These are phyloP conservation scores for Phialemoniopsis sp. DNA, from an alignment of 2,329 filamentous ascomycete genomes.

Conservation along the genomic window DNA sequence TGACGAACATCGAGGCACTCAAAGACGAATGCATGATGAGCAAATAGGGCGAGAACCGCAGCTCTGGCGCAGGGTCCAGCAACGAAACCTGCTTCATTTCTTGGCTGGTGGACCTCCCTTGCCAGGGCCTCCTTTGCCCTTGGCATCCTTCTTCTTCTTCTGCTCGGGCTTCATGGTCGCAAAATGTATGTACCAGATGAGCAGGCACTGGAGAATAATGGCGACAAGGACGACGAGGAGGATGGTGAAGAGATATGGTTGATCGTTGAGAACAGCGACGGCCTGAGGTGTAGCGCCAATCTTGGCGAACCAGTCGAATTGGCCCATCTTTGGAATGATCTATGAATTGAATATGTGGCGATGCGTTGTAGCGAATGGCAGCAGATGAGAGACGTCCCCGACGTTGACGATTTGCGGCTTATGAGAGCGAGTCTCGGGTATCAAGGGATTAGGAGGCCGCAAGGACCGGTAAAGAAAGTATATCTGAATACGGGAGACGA, in stretches of 20 bases:
- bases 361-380: not conserved
- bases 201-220: slow-evolving; percentile 37
- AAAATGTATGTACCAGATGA: slow-evolving; percentile 56
- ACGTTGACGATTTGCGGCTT: not conserved
- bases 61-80: too few relatives aligned
- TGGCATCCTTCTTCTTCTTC: slow-evolving; percentile 47
- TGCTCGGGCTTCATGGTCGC: slow-evolving; percentile 59
- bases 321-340: slow-evolving; percentile 30
- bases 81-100: slow-evolving; percentile 3
- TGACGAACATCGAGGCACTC: too few relatives aligned
- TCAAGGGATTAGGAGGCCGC: not conserved
- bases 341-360: slow-evolving; percentile 1
- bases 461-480: slow-evolving; percentile 6
- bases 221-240: slow-evolving; percentile 50
- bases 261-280: slow-evolving; percentile 57
- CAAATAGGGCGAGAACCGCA: too few relatives aligned
- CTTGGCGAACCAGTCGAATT: slow-evolving; percentile 52
- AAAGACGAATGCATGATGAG: too few relatives aligned
- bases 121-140: slow-evolving; percentile 15
- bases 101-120: slow-evolving; percentile 6
- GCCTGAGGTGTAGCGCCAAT: slow-evolving; percentile 56
- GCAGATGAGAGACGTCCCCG: not conserved
- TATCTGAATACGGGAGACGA: not conserved
- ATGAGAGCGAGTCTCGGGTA: not conserved
- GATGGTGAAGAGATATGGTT: slow-evolving; percentile 54